Evolutionary conservation across 2,329 filamentous ascomycete genomes (phyloP).

Genomic region (Phialophora tarda): DNA sequence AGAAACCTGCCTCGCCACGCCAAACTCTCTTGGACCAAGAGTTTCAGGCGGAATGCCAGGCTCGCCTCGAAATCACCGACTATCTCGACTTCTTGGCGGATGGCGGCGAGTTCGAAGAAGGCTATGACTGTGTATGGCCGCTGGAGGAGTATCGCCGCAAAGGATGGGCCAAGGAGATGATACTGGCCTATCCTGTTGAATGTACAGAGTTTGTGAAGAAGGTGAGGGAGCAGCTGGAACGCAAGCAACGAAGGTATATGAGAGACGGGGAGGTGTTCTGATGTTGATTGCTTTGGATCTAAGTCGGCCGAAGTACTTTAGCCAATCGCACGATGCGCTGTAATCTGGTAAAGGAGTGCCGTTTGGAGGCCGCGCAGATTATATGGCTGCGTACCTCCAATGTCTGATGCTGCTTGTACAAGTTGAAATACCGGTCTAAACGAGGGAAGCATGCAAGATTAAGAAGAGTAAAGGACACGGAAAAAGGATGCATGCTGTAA

Average conservation of each 20-base stretch:
- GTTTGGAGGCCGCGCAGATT: background rate
- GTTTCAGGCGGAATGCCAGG: slow-evolving; percentile 46
- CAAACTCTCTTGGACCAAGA: slow-evolving; percentile 27
- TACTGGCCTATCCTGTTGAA: slow-evolving; percentile 25
- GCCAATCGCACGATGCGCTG: background rate
- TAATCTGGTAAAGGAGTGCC: background rate
- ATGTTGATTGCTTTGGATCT: background rate
- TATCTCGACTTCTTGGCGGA: slow-evolving; percentile 51
- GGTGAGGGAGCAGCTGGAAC: slow-evolving; percentile 8
- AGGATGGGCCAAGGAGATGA: slow-evolving; percentile 30
- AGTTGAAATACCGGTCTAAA: background rate
- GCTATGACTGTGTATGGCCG: slow-evolving; percentile 27
- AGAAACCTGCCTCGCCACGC: background rate
- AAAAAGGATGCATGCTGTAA: no score
- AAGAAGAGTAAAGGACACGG: no score
- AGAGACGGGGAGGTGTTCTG: background rate
- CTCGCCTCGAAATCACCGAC: slow-evolving; percentile 63
- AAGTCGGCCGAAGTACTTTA: background rate
- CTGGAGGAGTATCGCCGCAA: slow-evolving; percentile 28
- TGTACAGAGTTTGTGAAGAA: slow-evolving; percentile 20
- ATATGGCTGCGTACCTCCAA: background rate
- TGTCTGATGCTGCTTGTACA: background rate
- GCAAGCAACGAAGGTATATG: background rate
- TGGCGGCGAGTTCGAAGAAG: slow-evolving; percentile 23
- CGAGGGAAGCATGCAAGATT: no score